Percentiles rank a stretch among this genome's conserved stretches.
These are phyloP conservation scores for Sonneratia alba DNA, from an alignment of 345 rosid species.

Conservation along the genomic window DNA sequence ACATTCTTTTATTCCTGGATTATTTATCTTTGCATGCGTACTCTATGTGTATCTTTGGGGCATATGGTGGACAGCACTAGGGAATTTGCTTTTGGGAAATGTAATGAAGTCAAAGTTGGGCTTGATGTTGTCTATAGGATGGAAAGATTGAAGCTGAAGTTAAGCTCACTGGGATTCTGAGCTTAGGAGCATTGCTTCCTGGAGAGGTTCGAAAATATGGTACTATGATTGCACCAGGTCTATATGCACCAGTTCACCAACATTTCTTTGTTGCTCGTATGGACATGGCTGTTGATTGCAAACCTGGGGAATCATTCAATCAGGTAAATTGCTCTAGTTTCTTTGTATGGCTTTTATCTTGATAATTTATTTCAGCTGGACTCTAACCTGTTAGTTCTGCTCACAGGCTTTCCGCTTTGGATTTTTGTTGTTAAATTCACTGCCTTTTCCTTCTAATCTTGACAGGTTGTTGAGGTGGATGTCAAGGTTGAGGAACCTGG, in stretches of 20 bases:
- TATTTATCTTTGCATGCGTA: not conserved
- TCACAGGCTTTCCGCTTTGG: too few relatives aligned
- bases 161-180: constrained; percentile 82
- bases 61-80: not conserved
- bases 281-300: constrained; percentile 91
- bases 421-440: too few relatives aligned
- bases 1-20: not conserved
- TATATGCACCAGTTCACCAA: constrained; percentile 92
- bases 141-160: constrained; percentile 94
- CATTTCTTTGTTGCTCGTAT: constrained; percentile 88
- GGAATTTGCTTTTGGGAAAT: too few relatives aligned
- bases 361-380: too few relatives aligned
- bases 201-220: constrained; percentile 87
- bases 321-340: constrained; percentile 37
- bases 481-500: constrained; percentile 72
- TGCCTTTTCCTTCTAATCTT: not conserved
- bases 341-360: not conserved
- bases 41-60: not conserved
- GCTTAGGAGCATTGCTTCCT: constrained; percentile 84
- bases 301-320: constrained; percentile 79
- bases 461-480: constrained; percentile 83
- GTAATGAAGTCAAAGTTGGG: not conserved
- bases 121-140: constrained; percentile 37
- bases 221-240: constrained; percentile 79
- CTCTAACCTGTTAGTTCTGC: too few relatives aligned